Percentiles rank a stretch among this genome's conserved stretches.
Evolutionary conservation across 257 asterid genomes (phyloP).

Genomic region (Solanum corneliomulleri): DNA sequence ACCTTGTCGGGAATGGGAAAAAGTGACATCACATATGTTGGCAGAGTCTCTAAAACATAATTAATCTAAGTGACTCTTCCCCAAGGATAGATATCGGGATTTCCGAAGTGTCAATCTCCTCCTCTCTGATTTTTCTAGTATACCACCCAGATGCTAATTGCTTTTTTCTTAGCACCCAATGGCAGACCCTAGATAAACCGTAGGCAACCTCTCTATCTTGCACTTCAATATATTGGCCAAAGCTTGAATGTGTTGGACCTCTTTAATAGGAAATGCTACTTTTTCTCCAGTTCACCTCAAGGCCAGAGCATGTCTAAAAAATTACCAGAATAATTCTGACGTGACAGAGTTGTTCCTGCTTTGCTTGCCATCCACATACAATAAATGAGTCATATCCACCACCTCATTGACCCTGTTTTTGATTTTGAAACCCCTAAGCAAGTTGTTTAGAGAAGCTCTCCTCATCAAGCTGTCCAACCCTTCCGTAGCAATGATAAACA

Average conservation of each 20-base stretch:
- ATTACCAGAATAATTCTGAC: not conserved
- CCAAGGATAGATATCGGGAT: not conserved
- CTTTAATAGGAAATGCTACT: not conserved
- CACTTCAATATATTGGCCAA: not conserved
- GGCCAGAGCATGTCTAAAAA: not conserved
- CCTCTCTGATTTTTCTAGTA: not conserved
- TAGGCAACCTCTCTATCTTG: not conserved
- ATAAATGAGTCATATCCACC: not conserved
- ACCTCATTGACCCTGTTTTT: not conserved
- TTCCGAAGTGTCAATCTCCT: not conserved
- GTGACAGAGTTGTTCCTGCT: not conserved
- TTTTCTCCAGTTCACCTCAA: not conserved
- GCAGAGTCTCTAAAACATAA: not conserved
- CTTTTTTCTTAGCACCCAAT: not conserved
- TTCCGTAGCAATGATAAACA: not conserved
- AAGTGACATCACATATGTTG: not conserved
- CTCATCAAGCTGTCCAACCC: not conserved
- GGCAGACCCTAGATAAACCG: not conserved
- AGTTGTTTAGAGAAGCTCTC: not conserved
- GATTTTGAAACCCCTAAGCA: not conserved
- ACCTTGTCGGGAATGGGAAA: not conserved
- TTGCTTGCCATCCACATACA: not conserved
- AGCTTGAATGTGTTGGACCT: not conserved
- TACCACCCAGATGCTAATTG: not conserved
- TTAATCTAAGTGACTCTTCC: not conserved